These are phyloP conservation scores for Cadophora gregata DNA, from an alignment of 2,329 filamentous ascomycete species.

Conservation along the genomic window DNA sequence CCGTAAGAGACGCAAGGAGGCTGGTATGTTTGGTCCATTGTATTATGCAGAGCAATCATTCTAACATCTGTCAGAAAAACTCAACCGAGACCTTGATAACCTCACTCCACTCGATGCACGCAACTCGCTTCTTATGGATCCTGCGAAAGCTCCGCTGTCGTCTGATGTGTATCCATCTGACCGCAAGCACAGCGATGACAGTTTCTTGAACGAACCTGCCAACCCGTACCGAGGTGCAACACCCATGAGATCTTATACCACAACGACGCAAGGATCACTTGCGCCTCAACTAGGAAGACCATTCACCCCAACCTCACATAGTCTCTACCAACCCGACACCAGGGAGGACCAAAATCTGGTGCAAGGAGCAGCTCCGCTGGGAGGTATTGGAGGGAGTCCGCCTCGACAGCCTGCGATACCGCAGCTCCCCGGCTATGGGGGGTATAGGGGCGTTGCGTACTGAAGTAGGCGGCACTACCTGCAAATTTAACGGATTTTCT, in stretches of 20 bases:
- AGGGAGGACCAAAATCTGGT: constrained; percentile 37
- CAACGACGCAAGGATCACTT: constrained; percentile 16
- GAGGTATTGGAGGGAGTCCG: constrained; percentile 30
- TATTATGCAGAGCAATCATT: constrained; percentile 24
- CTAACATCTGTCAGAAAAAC: constrained; percentile 64
- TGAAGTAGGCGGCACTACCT: constrained; percentile 25
- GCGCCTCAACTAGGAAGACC: constrained; percentile 24
- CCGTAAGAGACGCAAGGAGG: constrained; percentile 84
- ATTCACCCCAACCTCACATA: constrained; percentile 21
- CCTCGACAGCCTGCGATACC: constrained; percentile 35
- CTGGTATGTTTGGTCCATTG: constrained; percentile 67
- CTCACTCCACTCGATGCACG: constrained; percentile 87
- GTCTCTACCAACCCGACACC: constrained; percentile 26
- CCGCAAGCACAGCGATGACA: constrained; percentile 33
- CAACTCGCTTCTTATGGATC: constrained; percentile 72
- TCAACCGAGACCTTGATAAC: constrained; percentile 76
- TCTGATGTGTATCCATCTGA: constrained; percentile 33
- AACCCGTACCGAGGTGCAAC: constrained; percentile 40
- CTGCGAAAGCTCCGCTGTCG: constrained; percentile 30
- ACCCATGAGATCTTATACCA: constrained; percentile 34
- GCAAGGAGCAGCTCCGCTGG: constrained; percentile 36
- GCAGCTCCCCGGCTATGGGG: constrained; percentile 28
- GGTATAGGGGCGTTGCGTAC: constrained; percentile 40
- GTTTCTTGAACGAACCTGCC: constrained; percentile 41
- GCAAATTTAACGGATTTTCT: constrained; percentile 30